Evolutionary conservation across 2,329 filamentous ascomycete genomes (phyloP).

Genomic region (Pseudocercospora fijiensis): DNA sequence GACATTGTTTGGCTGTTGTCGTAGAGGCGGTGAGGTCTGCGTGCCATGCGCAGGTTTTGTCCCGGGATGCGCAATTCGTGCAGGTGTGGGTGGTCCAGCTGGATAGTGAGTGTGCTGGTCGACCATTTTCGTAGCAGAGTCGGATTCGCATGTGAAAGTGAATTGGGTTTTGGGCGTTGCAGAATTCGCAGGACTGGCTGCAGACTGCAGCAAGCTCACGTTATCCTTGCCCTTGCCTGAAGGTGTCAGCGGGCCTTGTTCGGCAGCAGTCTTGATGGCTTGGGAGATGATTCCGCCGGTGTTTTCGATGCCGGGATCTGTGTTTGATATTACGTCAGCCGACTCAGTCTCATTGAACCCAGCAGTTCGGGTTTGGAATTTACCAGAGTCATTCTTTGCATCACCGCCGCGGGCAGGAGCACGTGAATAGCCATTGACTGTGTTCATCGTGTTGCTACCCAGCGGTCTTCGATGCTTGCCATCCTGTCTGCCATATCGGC

Average conservation of each 20-base stretch:
- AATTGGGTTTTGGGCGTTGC: slow-evolving; percentile 80
- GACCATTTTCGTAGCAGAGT: slow-evolving; percentile 74
- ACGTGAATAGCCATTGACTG: slow-evolving; percentile 44
- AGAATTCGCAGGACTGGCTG: slow-evolving; percentile 49
- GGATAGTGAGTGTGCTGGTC: slow-evolving; percentile 33
- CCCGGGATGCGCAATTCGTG: slow-evolving; percentile 16
- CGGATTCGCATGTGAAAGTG: slow-evolving; percentile 93
- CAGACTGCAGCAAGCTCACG: slow-evolving; percentile 72
- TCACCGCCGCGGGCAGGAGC: slow-evolving; percentile 23
- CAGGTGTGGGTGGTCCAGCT: slow-evolving; percentile 24
- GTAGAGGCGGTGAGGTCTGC: slow-evolving; percentile 32
- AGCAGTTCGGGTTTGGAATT: slow-evolving; percentile 17
- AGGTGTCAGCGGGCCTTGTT: slow-evolving; percentile 57
- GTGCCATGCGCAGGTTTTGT: slow-evolving; percentile 28
- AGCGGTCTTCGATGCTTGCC: slow-evolving; percentile 45
- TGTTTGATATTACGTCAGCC: slow-evolving; percentile 28
- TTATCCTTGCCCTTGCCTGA: slow-evolving; percentile 68
- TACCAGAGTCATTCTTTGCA: slow-evolving; percentile 28
- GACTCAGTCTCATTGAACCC: slow-evolving; percentile 9
- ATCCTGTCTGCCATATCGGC: slow-evolving; percentile 68
- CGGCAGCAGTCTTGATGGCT: slow-evolving; percentile 85
- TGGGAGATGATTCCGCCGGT: slow-evolving; percentile 77
- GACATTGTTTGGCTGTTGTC: slow-evolving; percentile 20
- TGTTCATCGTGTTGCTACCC: slow-evolving; percentile 42
- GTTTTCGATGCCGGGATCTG: slow-evolving; percentile 49